Conservation (phyloP, 805 yeast genomes). For the Hanseniaspora hatyaiensis region DNA sequence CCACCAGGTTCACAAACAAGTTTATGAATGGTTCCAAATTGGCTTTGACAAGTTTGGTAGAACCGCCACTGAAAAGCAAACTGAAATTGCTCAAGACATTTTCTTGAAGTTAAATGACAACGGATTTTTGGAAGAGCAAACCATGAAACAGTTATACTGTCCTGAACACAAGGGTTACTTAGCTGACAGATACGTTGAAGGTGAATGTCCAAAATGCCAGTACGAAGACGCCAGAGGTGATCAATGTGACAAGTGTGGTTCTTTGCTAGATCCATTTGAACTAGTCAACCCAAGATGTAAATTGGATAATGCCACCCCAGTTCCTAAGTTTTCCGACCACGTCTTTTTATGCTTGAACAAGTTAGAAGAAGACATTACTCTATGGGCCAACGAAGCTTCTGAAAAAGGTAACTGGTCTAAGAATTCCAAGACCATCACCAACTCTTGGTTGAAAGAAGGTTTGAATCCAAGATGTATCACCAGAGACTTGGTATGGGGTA, state of each 20-base stretch:
- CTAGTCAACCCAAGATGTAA: conserved; percentile 92
- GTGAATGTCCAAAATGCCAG: conserved; percentile 88
- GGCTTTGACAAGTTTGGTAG: conserved; percentile 93
- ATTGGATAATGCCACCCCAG: conserved; percentile 73
- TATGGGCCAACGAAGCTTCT: conserved; percentile 62
- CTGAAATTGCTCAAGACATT: conserved; percentile 90
- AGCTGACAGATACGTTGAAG: conserved; percentile 96
- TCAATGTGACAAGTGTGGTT: conserved; percentile 96
- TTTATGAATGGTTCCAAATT: conserved; percentile 93
- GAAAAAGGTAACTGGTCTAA: conserved; percentile 80
- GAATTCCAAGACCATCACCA: conserved; percentile 77
- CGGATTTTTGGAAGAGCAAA: conserved; percentile 71
- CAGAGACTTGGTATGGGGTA: conserved; percentile 96
- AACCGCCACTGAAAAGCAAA: conserved; percentile 84
- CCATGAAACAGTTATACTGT: conserved; percentile 84
- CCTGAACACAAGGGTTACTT: conserved; percentile 78
- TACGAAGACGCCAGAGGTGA: conserved; percentile 98
- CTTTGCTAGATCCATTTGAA: conserved; percentile 80
- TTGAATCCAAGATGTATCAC: conserved; percentile 90
- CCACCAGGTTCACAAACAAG: conserved; percentile 71
- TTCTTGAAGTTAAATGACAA: conserved; percentile 66
- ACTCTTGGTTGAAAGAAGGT: conserved; percentile 90
- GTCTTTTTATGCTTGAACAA: conserved; percentile 74
- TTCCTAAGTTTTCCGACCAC: conserved; percentile 70
- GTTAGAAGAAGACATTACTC: conserved; percentile 59